Base-by-base conservation (phyloP, 106 monocot species). In the Vanilla planifolia region DNA sequence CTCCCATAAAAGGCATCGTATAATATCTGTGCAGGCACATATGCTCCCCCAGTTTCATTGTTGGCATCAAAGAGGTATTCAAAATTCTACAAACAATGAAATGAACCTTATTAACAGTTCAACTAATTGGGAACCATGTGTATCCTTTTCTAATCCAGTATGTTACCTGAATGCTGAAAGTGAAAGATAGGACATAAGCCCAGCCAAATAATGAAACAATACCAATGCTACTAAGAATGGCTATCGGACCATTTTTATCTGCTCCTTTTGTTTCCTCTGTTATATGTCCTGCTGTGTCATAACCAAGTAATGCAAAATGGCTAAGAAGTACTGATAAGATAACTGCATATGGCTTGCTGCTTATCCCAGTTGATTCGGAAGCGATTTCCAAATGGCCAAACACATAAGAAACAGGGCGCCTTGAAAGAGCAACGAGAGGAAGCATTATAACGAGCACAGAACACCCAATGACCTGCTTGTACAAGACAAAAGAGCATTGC, bases 261-360 rank as follows among this genome's bases (percentile, higher is more conserved):
- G 80, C 80, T 23, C 78, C 85, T 45, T 75, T 89, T 4, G 89
- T 89, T 53, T 89, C 89, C 75, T 89, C 85, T 15, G 88, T 89
- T 45, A 84, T 53, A 65, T 89, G 88, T 40, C 84, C 88, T 9
- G 84, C 88, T 17, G 80, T 84, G 52, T 84, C 84, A n/a, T 84
- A 89, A 39, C 89, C 89, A 3, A 79, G 81, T 33, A 89, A 61
- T 33, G 89, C 84, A 65, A 85, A 89, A 63, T 89, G 81, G 22
- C 89, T 89, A 16, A 85, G 78, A 51, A 81, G 66, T 63, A 85
- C 29, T 8, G 84, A 71, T 13, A 89, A 63, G 19, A 89, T 55
- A 14, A 62, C 67, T 14, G 80, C 89, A 28, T 89, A 89, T 0
- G 74, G 58, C 23, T 65, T 78, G 80, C 89, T 81, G 4, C 20